Evolutionary conservation across 345 rosid genomes (phyloP), one percentile per base, ranked within the genome.

Genomic region (Microthlaspi erraticum): DNA sequence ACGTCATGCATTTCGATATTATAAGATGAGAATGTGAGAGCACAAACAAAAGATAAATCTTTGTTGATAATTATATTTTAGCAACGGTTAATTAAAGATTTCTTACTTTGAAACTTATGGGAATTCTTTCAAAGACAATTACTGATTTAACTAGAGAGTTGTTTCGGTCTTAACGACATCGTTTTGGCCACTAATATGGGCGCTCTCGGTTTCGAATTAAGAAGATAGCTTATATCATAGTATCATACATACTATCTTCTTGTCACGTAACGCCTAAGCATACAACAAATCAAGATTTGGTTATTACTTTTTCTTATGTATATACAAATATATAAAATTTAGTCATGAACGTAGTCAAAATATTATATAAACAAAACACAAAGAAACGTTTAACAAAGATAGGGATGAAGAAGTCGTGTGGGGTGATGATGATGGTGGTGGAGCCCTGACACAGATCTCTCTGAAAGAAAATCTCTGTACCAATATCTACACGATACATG

Each of bases 51-150:
- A 48, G 32, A 70, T 1, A 37, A 48, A 20, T 37, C 66, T 48
- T 48, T 38, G 66, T 16, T 59, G 74, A 49, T 70, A 36, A 32
- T 26, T 38, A 8, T 37, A 19, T 58, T 57, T 45, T 45, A 69
- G 45, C 56, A 57, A 68, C 0, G 10, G 9, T 32, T 55, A 8
- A 43, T n/a, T n/a, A n/a, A n/a, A 33, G 54, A 20, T 20, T 55
- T 4, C 60, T 42, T 74, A 52, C 59, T 76, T 49, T 31, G 58
- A 36, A 51, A 75, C 60, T 26, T n/a, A n/a, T n/a, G 13, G 42
- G 23, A 39, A 11, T 11, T 11, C 43, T 10, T 39, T 37, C 41
- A 37, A 12, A 37, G 10, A 37, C 41, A 37, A 37, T 10, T 12
- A 37, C 12, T n/a, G n/a, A n/a, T n/a, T n/a, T n/a, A n/a, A n/a